phyloP scores from a whole-genome alignment of 1,284 basidiomycete species.

The Violaceomyces palustris region DNA sequence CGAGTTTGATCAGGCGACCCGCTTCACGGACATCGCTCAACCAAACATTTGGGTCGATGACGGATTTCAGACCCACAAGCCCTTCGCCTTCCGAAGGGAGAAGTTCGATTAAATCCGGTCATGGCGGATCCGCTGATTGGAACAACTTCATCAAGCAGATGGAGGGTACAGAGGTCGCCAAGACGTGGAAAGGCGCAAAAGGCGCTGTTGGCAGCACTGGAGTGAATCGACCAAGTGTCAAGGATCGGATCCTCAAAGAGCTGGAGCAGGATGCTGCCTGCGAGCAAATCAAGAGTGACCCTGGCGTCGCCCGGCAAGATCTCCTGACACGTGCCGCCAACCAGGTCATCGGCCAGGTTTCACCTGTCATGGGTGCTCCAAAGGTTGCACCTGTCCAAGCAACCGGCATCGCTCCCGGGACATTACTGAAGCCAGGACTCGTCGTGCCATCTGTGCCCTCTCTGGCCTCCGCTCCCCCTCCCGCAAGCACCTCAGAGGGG shows the following conservation, averaged over 20 bases:
- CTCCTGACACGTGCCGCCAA: constrained; percentile 36
- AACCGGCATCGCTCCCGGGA: too few relatives aligned
- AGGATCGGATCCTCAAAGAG: constrained; percentile 33
- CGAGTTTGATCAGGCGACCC: constrained; percentile 20
- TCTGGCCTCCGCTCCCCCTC: too few relatives aligned
- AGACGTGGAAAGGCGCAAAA: too few relatives aligned
- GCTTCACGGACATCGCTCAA: constrained; percentile 7
- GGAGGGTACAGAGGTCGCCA: constrained; percentile 35
- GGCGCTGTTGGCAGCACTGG: too few relatives aligned
- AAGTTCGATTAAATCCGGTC: too few relatives aligned
- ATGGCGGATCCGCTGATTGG: constrained; percentile 32
- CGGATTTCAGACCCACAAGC: too few relatives aligned
- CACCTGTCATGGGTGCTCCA: too few relatives aligned
- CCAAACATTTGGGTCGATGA: background rate
- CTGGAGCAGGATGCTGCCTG: constrained; percentile 39
- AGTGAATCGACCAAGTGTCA: constrained; percentile 25
- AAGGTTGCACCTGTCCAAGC: too few relatives aligned
- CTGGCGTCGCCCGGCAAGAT: constrained; percentile 30
- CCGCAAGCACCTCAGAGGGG: too few relatives aligned
- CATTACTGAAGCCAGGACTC: too few relatives aligned
- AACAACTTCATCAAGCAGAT: constrained; percentile 40
- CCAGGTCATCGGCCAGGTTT: constrained; percentile 37
- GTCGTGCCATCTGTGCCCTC: too few relatives aligned
- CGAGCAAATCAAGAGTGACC: constrained; percentile 30
- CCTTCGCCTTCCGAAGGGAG: too few relatives aligned